Evolutionary conservation across 805 yeast species (phyloP).

Genomic region (Pichia nakasei): DNA sequence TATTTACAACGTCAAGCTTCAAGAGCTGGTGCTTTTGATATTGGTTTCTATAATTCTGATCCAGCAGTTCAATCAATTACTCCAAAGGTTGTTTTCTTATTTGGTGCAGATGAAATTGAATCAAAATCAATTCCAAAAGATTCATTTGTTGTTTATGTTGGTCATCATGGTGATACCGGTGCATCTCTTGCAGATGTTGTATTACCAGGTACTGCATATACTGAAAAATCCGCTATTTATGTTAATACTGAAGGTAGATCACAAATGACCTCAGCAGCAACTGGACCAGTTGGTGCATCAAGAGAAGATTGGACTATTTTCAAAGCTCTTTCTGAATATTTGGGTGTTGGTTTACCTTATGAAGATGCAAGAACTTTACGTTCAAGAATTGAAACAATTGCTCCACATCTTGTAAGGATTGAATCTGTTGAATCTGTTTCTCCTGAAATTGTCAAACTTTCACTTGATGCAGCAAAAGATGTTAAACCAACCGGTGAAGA

Average conservation of each 20-base stretch:
- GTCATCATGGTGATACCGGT: slow-evolving; percentile 87
- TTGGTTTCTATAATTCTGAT: slow-evolving; percentile 56
- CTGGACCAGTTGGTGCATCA: slow-evolving; percentile 80
- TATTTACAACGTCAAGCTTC: slow-evolving; percentile 79
- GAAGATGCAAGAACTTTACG: slow-evolving; percentile 64
- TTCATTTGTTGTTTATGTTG: slow-evolving; percentile 83
- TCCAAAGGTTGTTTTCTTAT: slow-evolving; percentile 70
- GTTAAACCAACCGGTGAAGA: slow-evolving; percentile 31
- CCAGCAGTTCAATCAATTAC: slow-evolving; percentile 38
- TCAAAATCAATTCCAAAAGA: slow-evolving; percentile 67
- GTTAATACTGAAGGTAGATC: slow-evolving; percentile 89
- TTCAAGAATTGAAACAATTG: slow-evolving; percentile 61
- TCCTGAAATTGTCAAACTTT: slow-evolving; percentile 45
- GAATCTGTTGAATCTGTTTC: slow-evolving; percentile 67
- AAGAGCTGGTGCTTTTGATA: slow-evolving; percentile 79
- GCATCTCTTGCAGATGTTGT: slow-evolving; percentile 84
- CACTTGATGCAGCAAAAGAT: slow-evolving; percentile 36
- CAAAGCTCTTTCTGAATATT: slow-evolving; percentile 73
- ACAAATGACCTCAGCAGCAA: slow-evolving; percentile 78
- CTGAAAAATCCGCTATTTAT: slow-evolving; percentile 77
- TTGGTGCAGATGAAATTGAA: slow-evolving; percentile 77
- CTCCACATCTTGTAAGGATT: slow-evolving; percentile 73
- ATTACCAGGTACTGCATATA: slow-evolving; percentile 81
- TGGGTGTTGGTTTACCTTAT: slow-evolving; percentile 64
- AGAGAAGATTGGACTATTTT: slow-evolving; percentile 89